A percentile compares a stretch with the other conserved stretches of the same genome.
phyloP scores from a whole-genome alignment of 768 basidiomycete genomes.

The Suillus luteus region DNA sequence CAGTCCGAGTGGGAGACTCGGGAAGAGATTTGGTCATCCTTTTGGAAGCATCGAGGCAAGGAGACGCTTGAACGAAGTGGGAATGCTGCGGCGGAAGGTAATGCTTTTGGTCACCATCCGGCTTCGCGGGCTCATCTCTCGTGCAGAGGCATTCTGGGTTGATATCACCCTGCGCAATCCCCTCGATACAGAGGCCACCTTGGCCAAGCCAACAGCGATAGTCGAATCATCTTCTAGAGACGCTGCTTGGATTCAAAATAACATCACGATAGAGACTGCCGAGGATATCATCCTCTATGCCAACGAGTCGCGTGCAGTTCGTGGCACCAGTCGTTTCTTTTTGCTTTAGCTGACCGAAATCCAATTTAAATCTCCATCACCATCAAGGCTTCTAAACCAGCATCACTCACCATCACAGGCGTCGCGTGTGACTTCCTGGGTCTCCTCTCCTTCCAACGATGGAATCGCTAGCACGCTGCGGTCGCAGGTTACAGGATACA shows the following conservation, averaged over 20 bases:
- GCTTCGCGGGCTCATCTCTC: slow-evolving; percentile 11
- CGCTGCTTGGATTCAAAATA: slow-evolving; percentile 35
- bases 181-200: slow-evolving; percentile 68
- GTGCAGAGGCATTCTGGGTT: slow-evolving; percentile 73
- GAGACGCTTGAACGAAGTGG: slow-evolving; percentile 55
- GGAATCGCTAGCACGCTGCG: slow-evolving; percentile 71
- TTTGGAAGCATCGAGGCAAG: slow-evolving; percentile 57
- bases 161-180: slow-evolving; percentile 74
- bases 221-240: slow-evolving; percentile 43
- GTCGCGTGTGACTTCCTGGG: slow-evolving; percentile 72
- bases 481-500: slow-evolving; percentile 76
- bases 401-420: slow-evolving; percentile 56
- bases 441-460: slow-evolving; percentile 63
- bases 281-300: slow-evolving; percentile 62
- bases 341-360: slow-evolving; percentile 2
- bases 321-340: slow-evolving; percentile 21
- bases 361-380: slow-evolving; percentile 58
- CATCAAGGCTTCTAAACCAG: slow-evolving; percentile 53
- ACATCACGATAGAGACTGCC: slow-evolving; percentile 59
- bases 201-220: slow-evolving; percentile 60
- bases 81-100: slow-evolving; percentile 67
- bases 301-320: slow-evolving; percentile 65
- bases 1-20: slow-evolving; percentile 59
- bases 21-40: slow-evolving; percentile 66
- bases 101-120: slow-evolving; percentile 16